These are phyloP conservation scores for Pseudoturritis turrita DNA, from an alignment of 345 rosid species.

Conservation along the genomic window DNA sequence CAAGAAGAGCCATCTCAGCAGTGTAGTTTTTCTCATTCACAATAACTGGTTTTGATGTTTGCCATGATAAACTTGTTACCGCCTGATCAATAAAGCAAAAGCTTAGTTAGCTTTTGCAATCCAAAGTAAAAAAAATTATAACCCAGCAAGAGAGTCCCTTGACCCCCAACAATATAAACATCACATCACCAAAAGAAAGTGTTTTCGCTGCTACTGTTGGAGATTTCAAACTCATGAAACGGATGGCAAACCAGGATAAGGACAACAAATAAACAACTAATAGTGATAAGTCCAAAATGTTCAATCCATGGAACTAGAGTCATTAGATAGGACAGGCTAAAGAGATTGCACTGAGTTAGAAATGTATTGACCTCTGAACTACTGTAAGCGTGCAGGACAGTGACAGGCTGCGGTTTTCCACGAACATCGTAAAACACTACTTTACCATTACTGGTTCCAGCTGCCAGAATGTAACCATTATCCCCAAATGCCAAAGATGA, in stretches of 20 bases:
- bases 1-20: slow-evolving; percentile 88
- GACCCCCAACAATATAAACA: neutral
- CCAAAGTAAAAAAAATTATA: neutral
- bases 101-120: neutral
- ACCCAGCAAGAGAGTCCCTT: neutral
- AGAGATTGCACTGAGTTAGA: slow-evolving; percentile 3
- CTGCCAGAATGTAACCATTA: slow-evolving; percentile 85
- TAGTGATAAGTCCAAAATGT: neutral
- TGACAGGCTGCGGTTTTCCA: slow-evolving; percentile 80
- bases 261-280: neutral
- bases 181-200: neutral
- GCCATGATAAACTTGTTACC: slow-evolving; percentile 95
- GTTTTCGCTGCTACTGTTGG: neutral
- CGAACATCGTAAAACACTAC: slow-evolving; percentile 95
- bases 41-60: slow-evolving; percentile 82
- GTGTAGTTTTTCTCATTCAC: slow-evolving; percentile 77
- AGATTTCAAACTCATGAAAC: slow-evolving; percentile 2
- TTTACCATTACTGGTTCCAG: slow-evolving; percentile 90
- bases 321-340: neutral
- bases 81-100: slow-evolving; percentile 45
- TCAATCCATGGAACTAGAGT: neutral
- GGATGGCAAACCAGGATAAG: neutral
- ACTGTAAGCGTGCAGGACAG: slow-evolving; percentile 84
- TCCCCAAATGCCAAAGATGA: slow-evolving; percentile 97
- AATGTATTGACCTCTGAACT: slow-evolving; percentile 70